A percentile compares a stretch with the other conserved stretches of the same genome.
These are phyloP conservation scores for Naematelia aurantialba DNA, from an alignment of 768 basidiomycete species.

Conservation along the genomic window DNA sequence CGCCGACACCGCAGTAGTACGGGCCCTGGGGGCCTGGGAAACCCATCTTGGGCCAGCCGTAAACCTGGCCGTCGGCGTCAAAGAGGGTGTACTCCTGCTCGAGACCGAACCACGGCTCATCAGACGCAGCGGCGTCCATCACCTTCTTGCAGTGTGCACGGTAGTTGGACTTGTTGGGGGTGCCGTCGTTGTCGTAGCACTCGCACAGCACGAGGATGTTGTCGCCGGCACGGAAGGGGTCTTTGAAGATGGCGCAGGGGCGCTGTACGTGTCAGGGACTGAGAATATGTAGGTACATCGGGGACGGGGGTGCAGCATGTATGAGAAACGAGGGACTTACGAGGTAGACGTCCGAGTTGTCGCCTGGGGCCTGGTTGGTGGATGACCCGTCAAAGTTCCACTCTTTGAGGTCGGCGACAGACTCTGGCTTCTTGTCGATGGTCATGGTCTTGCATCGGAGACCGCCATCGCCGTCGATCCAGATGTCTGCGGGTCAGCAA, in stretches of 20 bases:
- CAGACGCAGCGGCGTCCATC: constrained; percentile 66
- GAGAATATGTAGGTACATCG: background rate
- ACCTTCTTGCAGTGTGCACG: constrained; percentile 89
- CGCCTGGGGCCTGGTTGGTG: constrained; percentile 92
- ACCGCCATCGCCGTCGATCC: constrained; percentile 93
- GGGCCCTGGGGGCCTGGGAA: constrained; percentile 99
- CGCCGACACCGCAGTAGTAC: constrained; percentile 99
- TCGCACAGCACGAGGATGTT: constrained; percentile 96
- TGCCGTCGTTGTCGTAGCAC: constrained; percentile 98
- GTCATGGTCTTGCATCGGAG: constrained; percentile 99
- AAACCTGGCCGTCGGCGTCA: constrained; percentile 82
- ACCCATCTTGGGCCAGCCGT: constrained; percentile 97
- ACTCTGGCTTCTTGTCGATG: constrained; percentile 75
- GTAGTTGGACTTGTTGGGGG: constrained; percentile 93
- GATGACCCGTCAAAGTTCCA: constrained; percentile 99
- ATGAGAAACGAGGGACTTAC: constrained; percentile 25
- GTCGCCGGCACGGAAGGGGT: constrained; percentile 97
- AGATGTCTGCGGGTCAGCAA: constrained; percentile 66
- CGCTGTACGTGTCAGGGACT: constrained; percentile 53
- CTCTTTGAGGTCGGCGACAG: constrained; percentile 84
- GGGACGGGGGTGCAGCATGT: background rate
- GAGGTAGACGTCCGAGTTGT: constrained; percentile 96
- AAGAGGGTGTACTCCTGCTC: constrained; percentile 99
- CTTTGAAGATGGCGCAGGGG: constrained; percentile 94
- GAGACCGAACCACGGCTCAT: constrained; percentile 90